Evolutionary conservation across 2,329 filamentous ascomycete genomes (phyloP), one percentile per base, ranked within the genome.

Genomic region (Aspergillus tanneri): DNA sequence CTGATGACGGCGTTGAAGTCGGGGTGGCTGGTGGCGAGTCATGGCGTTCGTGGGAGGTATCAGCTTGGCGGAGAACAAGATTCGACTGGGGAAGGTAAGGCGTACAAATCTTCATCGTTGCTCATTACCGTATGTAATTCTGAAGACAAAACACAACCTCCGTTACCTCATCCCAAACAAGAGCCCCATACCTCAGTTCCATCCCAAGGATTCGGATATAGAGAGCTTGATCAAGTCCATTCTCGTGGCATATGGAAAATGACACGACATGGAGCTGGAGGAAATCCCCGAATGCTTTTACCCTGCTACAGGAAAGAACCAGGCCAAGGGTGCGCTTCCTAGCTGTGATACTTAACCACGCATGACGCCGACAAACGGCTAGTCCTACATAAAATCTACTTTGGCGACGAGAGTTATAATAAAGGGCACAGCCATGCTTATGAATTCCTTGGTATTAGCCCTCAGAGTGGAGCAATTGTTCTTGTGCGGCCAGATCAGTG

Each of bases 401-500:
- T 77, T 24, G 80, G 82, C 37, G 79, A 82, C 32, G 72, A 77
- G 45, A 77, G 74, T 56, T 79, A 81, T 57, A 77, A 79, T 47
- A 71, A 72, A 2, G 78, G 78, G 1, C 78, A 83, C 47, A 81
- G 81, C 0, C 72, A 80, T 36, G 78, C 77, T 1, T 85, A 85
- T 54, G 70, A 80, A 40, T 68, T 68, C 7, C 81, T 82, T 34
- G 80, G 80, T 0, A 68, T 85, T 10, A 71, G 77, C 46, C 62
- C 72, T 0, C 53, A 64, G 4, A 48, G 62, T 24, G 78, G 79
- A 0, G 76, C 73, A 0, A 52, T 83, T 4, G 71, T 80, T 0
- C 68, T 85, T 49, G 74, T 84, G 7, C 72, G 83, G 11, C 83
- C 82, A 1, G 82, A 85, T 68, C 81, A 84, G 67, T 81, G 80